Evolutionary conservation across 2,329 filamentous ascomycete species (phyloP), one percentile per base, ranked within the genome.

Genomic region (Aspergillus alliaceus): DNA sequence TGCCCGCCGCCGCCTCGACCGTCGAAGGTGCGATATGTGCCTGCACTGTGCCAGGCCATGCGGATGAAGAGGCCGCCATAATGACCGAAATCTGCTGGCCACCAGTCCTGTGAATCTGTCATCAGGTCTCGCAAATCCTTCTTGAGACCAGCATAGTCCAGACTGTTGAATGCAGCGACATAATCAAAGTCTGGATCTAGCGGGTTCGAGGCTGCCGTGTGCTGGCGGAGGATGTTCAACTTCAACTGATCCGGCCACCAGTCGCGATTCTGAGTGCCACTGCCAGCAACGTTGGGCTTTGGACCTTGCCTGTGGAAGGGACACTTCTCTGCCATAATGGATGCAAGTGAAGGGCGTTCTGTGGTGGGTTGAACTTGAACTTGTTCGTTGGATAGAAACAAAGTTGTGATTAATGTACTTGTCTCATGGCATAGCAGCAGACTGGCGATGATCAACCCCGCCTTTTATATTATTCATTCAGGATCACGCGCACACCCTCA

Each of bases 21-120:
- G 65, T 92, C 89, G 52, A 80, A 81, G 69, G 89, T 85, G 67
- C 90, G 88, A 78, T 92, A 91, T 51, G 89, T 93, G 59, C 90
- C 90, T 25, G 90, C 85, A 64, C 86, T 86, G 80, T 92, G 90
- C 90, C 90, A 93, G 59, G 88, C 86, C 87, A 92, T 87, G 57
- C 90, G 88, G 70, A 93, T 82, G 74, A 93, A 91, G 27, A 92
- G 82, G 73, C 89, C 89, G 63, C 89, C 89, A 66, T 92, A 93
- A 80, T 91, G 88, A 55, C 89, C 89, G 68, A 89, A 90, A 71
- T 93, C 90, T 31, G 90, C 90, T 1, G 90, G 90, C 90, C 90
- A 93, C 85, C 84, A 91, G 39, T 90, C 86, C 76, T 92, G 86
- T 2, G 88, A 91, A 71, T 90, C 86, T 51, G 89, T 92, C 86